These are phyloP conservation scores for Misopates orontium DNA, from an alignment of 257 asterid species.

Conservation along the genomic window DNA sequence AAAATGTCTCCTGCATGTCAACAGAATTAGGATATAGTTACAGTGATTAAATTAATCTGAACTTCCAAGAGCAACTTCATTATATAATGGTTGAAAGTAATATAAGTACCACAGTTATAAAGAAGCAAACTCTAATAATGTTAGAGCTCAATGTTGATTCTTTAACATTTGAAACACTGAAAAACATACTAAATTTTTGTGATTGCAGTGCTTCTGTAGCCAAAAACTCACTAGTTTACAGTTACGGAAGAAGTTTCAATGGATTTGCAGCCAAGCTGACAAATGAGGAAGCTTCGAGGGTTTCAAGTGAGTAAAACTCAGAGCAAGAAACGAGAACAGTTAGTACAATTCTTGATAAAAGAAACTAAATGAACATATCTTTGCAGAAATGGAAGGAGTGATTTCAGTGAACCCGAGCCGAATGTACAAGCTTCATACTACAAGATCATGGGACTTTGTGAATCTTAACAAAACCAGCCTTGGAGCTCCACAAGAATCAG, in stretches of 20 bases:
- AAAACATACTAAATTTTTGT: too few species aligned
- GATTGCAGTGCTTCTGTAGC: constrained; percentile 41
- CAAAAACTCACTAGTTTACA: constrained; percentile 44
- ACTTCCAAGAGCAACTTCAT: too few species aligned
- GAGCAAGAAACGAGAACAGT: neutral
- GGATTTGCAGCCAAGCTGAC: constrained; percentile 73
- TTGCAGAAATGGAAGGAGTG: constrained; percentile 50
- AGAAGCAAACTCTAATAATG: too few species aligned
- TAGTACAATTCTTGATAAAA: neutral
- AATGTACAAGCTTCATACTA: constrained; percentile 31
- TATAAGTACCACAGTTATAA: too few species aligned
- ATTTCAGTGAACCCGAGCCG: constrained; percentile 42
- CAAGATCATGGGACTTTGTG: constrained; percentile 48
- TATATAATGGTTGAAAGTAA: too few species aligned
- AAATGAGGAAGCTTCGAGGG: constrained; percentile 35
- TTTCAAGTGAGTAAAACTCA: constrained; percentile 30
- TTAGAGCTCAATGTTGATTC: too few species aligned
- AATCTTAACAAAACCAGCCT: constrained; percentile 19
- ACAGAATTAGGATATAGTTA: too few species aligned
- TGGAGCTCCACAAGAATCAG: constrained; percentile 33
- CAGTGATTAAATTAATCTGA: too few species aligned
- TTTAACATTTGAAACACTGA: too few species aligned
- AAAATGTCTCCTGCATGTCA: neutral
- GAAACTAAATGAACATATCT: neutral
- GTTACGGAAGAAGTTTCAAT: constrained; percentile 54